These are phyloP conservation scores for Carex cristatella DNA, from an alignment of 176 grass and related monocot genomes.

Conservation along the genomic window DNA sequence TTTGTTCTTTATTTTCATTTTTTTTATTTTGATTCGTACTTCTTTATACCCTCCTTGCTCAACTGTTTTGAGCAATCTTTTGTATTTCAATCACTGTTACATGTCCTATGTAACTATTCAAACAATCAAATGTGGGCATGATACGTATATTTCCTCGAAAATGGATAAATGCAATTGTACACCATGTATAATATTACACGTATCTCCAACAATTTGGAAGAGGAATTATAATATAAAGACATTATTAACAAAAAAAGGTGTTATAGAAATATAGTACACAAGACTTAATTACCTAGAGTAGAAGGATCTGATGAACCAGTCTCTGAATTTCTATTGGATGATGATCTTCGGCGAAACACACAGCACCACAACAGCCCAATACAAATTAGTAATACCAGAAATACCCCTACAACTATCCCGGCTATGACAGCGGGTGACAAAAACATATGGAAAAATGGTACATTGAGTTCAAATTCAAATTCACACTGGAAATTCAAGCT, in stretches of 20 bases:
- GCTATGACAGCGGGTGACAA: conserved; percentile 58
- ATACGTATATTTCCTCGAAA: no score
- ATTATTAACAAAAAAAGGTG: not conserved
- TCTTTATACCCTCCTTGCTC: no score
- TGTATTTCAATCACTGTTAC: no score
- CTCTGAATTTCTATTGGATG: conserved; percentile 56
- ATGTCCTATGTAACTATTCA: no score
- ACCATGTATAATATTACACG: not conserved
- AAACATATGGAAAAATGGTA: conserved; percentile 59
- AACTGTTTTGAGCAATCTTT: no score
- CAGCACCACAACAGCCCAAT: conserved; percentile 33
- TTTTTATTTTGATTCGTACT: no score
- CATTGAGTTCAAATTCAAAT: conserved; percentile 59
- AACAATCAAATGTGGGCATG: no score
- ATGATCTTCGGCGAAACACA: conserved; percentile 21
- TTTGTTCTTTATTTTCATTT: no score
- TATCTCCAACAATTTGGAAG: not conserved
- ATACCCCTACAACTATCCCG: conserved; percentile 39
- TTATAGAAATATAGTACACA: not conserved
- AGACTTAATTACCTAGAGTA: conserved; percentile 48
- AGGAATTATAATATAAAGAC: not conserved
- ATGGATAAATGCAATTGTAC: not conserved
- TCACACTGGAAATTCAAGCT: not conserved
- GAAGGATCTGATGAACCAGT: conserved; percentile 78
- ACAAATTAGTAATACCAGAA: conserved; percentile 25